These are phyloP conservation scores for Tulasnella sp. DNA, from an alignment of 768 basidiomycete genomes.

Conservation along the genomic window DNA sequence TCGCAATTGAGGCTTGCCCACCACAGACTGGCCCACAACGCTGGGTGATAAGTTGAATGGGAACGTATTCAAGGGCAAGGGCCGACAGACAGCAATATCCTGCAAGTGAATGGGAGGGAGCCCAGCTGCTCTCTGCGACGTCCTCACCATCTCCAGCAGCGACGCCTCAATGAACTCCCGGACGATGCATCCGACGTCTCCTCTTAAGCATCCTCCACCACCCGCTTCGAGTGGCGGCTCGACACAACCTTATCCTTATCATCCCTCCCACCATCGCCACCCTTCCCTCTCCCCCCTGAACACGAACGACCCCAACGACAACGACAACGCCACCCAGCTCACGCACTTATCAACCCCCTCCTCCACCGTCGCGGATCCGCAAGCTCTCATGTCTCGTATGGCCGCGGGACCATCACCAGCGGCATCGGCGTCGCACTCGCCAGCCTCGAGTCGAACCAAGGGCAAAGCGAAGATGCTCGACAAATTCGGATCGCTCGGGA, in stretches of 20 bases:
- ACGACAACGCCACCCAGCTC: neutral
- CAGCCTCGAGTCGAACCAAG: neutral
- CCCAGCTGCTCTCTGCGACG: too few relatives aligned
- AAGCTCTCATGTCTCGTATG: neutral
- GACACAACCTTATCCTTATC: neutral
- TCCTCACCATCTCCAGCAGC: too few relatives aligned
- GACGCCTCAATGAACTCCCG: too few relatives aligned
- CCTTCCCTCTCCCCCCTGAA: neutral
- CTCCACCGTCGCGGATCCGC: neutral
- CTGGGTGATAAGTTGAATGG: too few relatives aligned
- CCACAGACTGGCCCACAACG: too few relatives aligned
- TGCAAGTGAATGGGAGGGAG: too few relatives aligned
- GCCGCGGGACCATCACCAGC: neutral
- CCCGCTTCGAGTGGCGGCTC: too few relatives aligned
- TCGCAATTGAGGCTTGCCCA: too few relatives aligned
- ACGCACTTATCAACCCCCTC: neutral
- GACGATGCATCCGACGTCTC: neutral
- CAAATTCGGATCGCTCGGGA: conserved; percentile 12
- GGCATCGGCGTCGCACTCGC: neutral
- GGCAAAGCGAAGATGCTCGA: neutral
- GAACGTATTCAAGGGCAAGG: too few relatives aligned
- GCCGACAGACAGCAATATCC: too few relatives aligned
- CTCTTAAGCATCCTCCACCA: neutral
- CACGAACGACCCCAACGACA: neutral
- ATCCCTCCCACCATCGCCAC: too few relatives aligned